Evolutionary conservation across 345 rosid genomes (phyloP).

Genomic region (Acer negundo): DNA sequence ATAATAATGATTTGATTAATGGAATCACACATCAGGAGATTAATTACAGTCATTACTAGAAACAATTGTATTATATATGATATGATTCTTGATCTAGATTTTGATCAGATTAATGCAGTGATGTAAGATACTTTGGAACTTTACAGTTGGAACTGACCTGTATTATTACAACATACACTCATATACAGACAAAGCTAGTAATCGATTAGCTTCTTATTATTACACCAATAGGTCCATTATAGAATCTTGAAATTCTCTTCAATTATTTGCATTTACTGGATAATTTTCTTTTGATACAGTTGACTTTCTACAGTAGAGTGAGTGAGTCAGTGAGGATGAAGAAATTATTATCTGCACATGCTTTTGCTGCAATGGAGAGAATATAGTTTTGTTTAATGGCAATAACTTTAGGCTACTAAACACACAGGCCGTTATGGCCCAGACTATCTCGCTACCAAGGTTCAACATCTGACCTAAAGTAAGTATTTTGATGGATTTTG

Average conservation of each 20-base stretch:
- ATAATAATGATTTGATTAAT: too few relatives aligned
- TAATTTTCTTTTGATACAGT: background rate
- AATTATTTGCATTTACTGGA: slow-evolving; percentile 13
- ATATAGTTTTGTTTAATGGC: too few relatives aligned
- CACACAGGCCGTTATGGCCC: too few relatives aligned
- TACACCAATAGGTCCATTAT: background rate
- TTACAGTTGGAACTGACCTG: slow-evolving; percentile 19
- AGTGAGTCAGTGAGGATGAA: background rate
- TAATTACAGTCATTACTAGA: too few relatives aligned
- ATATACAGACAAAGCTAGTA: slow-evolving; percentile 10
- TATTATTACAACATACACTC: background rate
- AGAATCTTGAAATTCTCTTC: background rate
- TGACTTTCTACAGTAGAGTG: background rate
- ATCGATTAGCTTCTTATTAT: slow-evolving; percentile 4
- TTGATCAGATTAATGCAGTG: background rate
- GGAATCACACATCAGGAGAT: too few relatives aligned
- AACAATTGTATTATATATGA: background rate
- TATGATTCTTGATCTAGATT: background rate
- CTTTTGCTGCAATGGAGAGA: too few relatives aligned
- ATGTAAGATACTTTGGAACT: background rate
- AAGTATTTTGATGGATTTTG: too few relatives aligned
- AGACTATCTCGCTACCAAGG: too few relatives aligned
- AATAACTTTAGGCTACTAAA: too few relatives aligned
- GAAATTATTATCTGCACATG: background rate
- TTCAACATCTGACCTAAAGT: too few relatives aligned